A percentile compares a stretch with the other conserved stretches of the same genome.
Conservation (phyloP, 805 yeast species). For the Tetrapisispora namnaoensis region DNA sequence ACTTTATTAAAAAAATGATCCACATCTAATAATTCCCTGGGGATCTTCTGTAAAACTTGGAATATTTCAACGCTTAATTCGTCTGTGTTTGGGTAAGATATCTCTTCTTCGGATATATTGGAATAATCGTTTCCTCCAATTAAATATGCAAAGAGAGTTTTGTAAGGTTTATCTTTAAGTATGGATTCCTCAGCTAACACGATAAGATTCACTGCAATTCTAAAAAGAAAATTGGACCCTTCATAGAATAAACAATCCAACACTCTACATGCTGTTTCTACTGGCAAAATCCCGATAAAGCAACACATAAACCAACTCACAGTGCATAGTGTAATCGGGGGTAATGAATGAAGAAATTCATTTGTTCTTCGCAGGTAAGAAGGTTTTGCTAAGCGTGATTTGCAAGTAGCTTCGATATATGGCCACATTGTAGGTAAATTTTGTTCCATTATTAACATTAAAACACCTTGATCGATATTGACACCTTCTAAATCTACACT, state of each 20-base stretch:
- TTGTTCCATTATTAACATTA: constrained; percentile 77
- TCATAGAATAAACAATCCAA: constrained; percentile 96
- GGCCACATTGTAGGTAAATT: constrained; percentile 75
- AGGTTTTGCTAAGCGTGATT: background rate
- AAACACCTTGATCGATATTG: constrained; percentile 86
- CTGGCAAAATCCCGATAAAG: constrained; percentile 81
- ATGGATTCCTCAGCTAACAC: constrained; percentile 26
- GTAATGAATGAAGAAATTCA: constrained; percentile 58
- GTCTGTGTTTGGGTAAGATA: constrained; percentile 9
- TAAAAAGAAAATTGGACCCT: constrained; percentile 76
- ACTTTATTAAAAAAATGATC: constrained; percentile 50
- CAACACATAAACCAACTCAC: constrained; percentile 98
- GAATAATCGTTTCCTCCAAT: background rate
- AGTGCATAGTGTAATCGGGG: constrained; percentile 86
- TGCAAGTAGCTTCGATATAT: background rate
- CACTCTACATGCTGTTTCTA: constrained; percentile 75
- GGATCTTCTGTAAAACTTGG: constrained; percentile 76
- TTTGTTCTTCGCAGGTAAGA: constrained; percentile 7
- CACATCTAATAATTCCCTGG: constrained; percentile 61
- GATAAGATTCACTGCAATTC: constrained; percentile 70
- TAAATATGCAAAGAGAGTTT: constrained; percentile 4
- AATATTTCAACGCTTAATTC: constrained; percentile 55
- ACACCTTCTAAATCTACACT: constrained; percentile 87
- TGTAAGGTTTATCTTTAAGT: constrained; percentile 14
- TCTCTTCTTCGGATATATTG: background rate